Base-by-base conservation (phyloP, 1,284 basidiomycete species). In the Schizophyllum commune region DNA sequence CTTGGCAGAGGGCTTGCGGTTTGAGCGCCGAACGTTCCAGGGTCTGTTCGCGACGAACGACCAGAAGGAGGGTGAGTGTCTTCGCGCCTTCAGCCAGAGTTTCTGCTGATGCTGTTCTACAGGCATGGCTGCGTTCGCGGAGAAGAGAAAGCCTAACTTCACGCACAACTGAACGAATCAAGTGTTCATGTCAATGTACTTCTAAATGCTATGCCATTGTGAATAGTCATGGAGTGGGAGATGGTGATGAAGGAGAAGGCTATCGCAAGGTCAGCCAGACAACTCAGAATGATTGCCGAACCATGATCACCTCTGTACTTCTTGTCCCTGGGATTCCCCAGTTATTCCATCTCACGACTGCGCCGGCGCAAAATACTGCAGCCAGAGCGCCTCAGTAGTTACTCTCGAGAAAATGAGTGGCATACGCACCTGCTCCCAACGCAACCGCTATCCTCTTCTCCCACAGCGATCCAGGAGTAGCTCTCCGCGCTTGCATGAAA, bases 121-220 rank as follows among this genome's bases (percentile, higher is more conserved):
- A 91, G 94, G 96, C 27, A 98, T 98, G 96, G 73, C 80, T 51
- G 96, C 96, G n/a, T 98, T 99, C 71, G 88, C 88, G n/a, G 94
- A 98, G 76, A 99, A 98, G 83, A 85, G 96, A 72, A 92, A 92
- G 77, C 78, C 94, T n/a, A 82, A 83, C 55, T 98, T 92, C 76
- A 84, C 83, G 59, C 79, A 91, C 72, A 33, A 13, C 34, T 39
- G 7, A 39, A 39, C 7, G 13, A 39, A 6, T 13, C 6, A 39
- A 6, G 13, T 39, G 7, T 39, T 13, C 7, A 39, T 39, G 34
- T 13, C 6, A 6, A 39, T 39, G 34, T 39, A 39, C 34, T 39
- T 39, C 34, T 39, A 39, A 39, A 6, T 7, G 34, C 34, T 39
- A 39, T 39, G 13, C 34, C 34, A 39, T 7, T 13, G 6, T 39